Percentiles rank a stretch among this genome's conserved stretches.
Evolutionary conservation across 164 flowering plant genomes (phyloP).

Genomic region (Macadamia tetraphylla): DNA sequence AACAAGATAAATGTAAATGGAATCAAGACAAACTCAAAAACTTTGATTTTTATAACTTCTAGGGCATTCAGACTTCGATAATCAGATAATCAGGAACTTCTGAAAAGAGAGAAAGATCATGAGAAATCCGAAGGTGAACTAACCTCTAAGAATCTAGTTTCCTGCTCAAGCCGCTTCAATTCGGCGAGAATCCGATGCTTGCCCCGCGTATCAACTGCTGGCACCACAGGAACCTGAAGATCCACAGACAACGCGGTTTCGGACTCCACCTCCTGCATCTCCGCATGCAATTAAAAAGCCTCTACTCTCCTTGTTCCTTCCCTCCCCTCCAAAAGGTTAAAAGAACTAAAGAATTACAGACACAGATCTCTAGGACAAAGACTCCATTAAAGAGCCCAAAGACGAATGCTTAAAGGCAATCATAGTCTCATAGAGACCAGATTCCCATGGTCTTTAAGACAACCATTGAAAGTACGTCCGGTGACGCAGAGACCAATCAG

Average conservation of each 20-base stretch:
- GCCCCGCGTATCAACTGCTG: slow-evolving; percentile 30
- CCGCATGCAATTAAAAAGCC: not conserved
- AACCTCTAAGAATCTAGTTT: slow-evolving; percentile 37
- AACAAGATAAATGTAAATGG: not conserved
- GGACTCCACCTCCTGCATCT: slow-evolving; percentile 15
- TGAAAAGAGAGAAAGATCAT: not conserved
- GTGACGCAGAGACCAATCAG: not conserved
- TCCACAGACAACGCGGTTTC: slow-evolving; percentile 25
- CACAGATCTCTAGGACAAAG: not conserved
- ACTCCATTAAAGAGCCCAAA: not conserved
- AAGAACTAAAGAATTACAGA: not conserved
- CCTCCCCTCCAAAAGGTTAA: not conserved
- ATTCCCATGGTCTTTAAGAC: not conserved
- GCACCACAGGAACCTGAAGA: slow-evolving; percentile 12
- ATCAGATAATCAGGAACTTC: not conserved
- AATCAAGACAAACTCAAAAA: not conserved
- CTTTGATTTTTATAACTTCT: not conserved
- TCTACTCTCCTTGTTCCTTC: too few relatives aligned
- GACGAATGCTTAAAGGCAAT: too few relatives aligned
- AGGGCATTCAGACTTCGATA: not conserved
- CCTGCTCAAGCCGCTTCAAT: slow-evolving; percentile 50
- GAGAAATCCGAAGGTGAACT: not conserved
- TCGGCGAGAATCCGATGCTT: slow-evolving; percentile 52
- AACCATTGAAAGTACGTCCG: not conserved
- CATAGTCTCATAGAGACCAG: not conserved